Base-by-base conservation (phyloP, 352 stramenopile genomes). In the Globisporangium echinulatum region DNA sequence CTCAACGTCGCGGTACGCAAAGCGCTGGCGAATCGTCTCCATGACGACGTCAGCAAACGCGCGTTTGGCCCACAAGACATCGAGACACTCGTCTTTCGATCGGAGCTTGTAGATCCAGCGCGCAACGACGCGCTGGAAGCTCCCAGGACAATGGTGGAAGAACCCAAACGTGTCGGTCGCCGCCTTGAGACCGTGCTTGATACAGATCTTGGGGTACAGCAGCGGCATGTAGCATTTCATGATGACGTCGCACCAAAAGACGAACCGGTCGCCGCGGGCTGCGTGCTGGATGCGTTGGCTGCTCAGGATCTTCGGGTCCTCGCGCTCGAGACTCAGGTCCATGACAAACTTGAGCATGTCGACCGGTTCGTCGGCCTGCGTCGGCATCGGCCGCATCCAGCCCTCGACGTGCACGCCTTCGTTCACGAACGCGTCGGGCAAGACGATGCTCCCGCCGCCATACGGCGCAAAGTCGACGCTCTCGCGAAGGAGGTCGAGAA, bases 141-240 rank as follows among this genome's bases (percentile, higher is more conserved):
- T 93, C 6, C 85, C 85, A 0, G 85, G 85, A 48, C 85, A 95
- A 52, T 95, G 85, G 54, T 95, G 85, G 58, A 93, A 95, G 56
- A 95, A 95, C 6, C 85, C 85, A 11, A 89, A 69, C 39, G 72
- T 82, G 52, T 95, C 83, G 8, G 65, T 67, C 57, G 92, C 85
- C 19, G 92, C 85, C 72, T 95, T 95, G 50, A 95, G 66, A 51
- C 90, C 90, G 8, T 86, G 74, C 58, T 93, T 91, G 15, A 93
- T 63, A 69, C 85, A 93, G 8, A 93, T 69, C 52, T 95, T 95
- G 3, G 86, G 86, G 61, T 91, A 96, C 54, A 96, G 58, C 44
- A 96, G 60, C 37, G 86, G 86, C 86, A 96, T 96, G 62, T 92
- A 96, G 54, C 90, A 96, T 43, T 84, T 82, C 86, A 96, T 96